Evolutionary conservation across 2,329 filamentous ascomycete genomes (phyloP), one percentile per base, ranked within the genome.

Genomic region (Periconia digitata): DNA sequence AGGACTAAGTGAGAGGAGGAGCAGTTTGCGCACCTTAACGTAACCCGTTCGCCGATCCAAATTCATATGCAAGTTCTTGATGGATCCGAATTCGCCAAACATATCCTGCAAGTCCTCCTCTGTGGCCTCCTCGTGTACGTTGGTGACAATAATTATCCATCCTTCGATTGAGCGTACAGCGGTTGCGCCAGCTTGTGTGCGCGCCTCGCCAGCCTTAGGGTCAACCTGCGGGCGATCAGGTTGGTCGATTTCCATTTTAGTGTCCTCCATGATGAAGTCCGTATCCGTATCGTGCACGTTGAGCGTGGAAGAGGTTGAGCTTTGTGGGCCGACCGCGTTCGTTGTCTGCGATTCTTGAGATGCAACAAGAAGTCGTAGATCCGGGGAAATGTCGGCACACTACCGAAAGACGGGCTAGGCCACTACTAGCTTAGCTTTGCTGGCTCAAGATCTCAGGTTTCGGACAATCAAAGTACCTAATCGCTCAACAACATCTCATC

Each of bases 121-220:
- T 60, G 86, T 87, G 42, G 89, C 88, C 72, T 94, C 89, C 68
- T 94, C 89, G 75, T 94, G 89, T 27, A 94, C 86, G 65, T 94
- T 94, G 44, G 89, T 92, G 57, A 89, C 89, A 54, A 90, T 85
- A 64, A 94, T 79, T 72, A 94, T 94, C 90, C 90, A 94, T 60
- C 90, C 89, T 74, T 94, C 89, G 66, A 94, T 92, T 46, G 87
- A 91, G 62, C 89, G 88, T 50, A 94, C 89, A 20, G 89, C 89
- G 1, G 85, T 90, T 46, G 89, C 89, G 67, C 87, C 86, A 32
- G 81, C 78, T 62, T 83, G 81, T 6, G 89, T 92, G 63, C 84
- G 84, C 79, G 90, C 87, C 64, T 87, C 84, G 61, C 77, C 75
- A 54, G 82, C 76, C 62, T 82, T 81, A 60, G 74, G 69, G 51